Percentiles rank a stretch among this genome's conserved stretches.
Evolutionary conservation across 306 rosid species (phyloP).

Genomic region (Adenanthera pavonina): DNA sequence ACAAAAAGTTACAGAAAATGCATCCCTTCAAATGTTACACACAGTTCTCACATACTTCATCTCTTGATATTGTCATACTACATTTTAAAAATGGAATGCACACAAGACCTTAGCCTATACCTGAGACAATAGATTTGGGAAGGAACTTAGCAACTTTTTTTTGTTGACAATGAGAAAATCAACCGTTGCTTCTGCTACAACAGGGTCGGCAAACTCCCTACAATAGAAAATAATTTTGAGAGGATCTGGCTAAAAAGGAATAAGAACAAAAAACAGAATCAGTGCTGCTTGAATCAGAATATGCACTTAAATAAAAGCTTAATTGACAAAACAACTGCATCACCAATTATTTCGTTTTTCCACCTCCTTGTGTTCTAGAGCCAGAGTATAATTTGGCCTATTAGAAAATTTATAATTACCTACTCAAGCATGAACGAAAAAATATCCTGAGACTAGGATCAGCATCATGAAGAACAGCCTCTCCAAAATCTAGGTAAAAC

Average conservation of each 20-base stretch:
- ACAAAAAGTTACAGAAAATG: neutral
- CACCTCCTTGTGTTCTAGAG: neutral
- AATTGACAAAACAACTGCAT: neutral
- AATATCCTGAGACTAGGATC: slow-evolving; percentile 88
- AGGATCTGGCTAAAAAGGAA: slow-evolving; percentile 13
- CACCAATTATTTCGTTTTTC: neutral
- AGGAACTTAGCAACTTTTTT: slow-evolving; percentile 71
- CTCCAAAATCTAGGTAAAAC: slow-evolving; percentile 93
- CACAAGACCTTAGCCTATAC: slow-evolving; percentile 49
- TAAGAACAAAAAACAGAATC: slow-evolving; percentile 1
- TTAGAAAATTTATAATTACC: slow-evolving; percentile 50
- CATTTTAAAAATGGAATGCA: slow-evolving; percentile 25
- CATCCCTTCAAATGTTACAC: neutral
- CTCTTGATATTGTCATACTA: slow-evolving; percentile 15
- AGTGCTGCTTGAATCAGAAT: slow-evolving; percentile 4
- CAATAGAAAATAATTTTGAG: slow-evolving; percentile 40
- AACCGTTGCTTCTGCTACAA: slow-evolving; percentile 81
- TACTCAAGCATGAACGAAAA: slow-evolving; percentile 93
- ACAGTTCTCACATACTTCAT: slow-evolving; percentile 11
- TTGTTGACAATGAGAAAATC: slow-evolving; percentile 76
- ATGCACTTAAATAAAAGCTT: neutral
- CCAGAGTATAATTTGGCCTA: neutral
- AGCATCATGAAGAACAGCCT: slow-evolving; percentile 89
- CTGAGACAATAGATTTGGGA: slow-evolving; percentile 90
- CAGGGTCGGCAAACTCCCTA: slow-evolving; percentile 97